A percentile compares a stretch with the other conserved stretches of the same genome.
These are phyloP conservation scores for Pyricularia pennisetigena DNA, from an alignment of 2,329 filamentous ascomycete genomes.

Conservation along the genomic window DNA sequence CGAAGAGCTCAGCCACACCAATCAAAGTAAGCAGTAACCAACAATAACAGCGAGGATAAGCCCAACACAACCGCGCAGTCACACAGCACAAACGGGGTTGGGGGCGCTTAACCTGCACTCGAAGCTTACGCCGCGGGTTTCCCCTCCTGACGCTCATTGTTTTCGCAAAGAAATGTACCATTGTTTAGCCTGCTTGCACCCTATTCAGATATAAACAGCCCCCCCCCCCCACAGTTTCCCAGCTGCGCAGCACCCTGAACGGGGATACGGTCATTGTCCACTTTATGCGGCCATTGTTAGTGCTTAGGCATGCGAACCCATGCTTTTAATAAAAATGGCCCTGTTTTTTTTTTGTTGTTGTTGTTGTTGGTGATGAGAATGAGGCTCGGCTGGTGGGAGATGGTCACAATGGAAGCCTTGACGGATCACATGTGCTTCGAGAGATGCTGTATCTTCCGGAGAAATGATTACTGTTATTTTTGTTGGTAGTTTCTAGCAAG, in stretches of 20 bases:
- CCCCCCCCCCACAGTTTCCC: no score
- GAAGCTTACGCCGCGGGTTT: background rate
- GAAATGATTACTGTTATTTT: background rate
- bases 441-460: background rate
- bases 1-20: background rate
- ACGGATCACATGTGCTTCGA: background rate
- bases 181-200: no score
- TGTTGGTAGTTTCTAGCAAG: background rate
- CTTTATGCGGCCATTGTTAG: background rate
- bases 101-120: background rate
- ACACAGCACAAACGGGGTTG: background rate
- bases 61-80: background rate
- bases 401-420: background rate
- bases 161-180: no score
- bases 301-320: background rate
- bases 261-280: no score
- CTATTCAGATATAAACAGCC: no score
- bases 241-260: no score
- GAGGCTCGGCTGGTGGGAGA: background rate
- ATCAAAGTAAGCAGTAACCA: background rate
- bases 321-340: background rate
- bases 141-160: no score
- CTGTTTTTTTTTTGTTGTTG: background rate
- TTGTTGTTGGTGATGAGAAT: background rate
- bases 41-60: no score